These are phyloP conservation scores for Macrolepiota albuminosa DNA, from an alignment of 768 basidiomycete genomes.

Conservation along the genomic window DNA sequence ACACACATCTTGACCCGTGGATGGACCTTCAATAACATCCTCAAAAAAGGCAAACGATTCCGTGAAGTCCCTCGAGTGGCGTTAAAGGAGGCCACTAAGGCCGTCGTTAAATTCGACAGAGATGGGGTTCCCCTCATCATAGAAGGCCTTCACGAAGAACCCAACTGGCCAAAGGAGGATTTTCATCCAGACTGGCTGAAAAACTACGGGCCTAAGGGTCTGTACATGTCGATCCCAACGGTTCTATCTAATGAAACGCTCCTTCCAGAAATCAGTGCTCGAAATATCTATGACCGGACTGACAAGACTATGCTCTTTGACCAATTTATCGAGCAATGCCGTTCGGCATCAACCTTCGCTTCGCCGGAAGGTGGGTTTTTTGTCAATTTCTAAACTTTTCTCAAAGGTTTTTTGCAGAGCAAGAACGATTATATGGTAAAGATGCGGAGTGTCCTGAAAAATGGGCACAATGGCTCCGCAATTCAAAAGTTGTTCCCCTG, in stretches of 20 bases:
- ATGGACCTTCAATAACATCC: conserved; percentile 43
- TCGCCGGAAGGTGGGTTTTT: conserved; percentile 30
- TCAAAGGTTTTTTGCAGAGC: conserved; percentile 33
- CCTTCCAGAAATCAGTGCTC: conserved; percentile 49
- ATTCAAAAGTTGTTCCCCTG: conserved; percentile 43
- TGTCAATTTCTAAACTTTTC: not conserved
- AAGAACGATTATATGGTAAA: conserved; percentile 69
- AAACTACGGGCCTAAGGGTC: conserved; percentile 25
- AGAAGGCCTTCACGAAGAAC: conserved; percentile 49
- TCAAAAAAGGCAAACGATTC: conserved; percentile 19
- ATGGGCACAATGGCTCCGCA: conserved; percentile 63
- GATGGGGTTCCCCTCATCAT: conserved; percentile 61
- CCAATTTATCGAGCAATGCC: conserved; percentile 49
- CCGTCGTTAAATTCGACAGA: conserved; percentile 42
- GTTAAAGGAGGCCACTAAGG: conserved; percentile 22
- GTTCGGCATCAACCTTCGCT: conserved; percentile 28
- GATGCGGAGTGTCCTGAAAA: conserved; percentile 62
- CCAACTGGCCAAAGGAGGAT: conserved; percentile 47
- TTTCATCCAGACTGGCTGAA: conserved; percentile 57
- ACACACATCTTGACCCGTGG: conserved; percentile 18
- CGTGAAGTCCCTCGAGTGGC: conserved; percentile 32
- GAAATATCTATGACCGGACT: conserved; percentile 56
- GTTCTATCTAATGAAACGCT: not conserved
- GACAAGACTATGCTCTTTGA: conserved; percentile 48
- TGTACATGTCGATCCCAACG: conserved; percentile 1